Evolutionary conservation across 306 rosid genomes (phyloP).

Genomic region (Ochetophila trinervis): DNA sequence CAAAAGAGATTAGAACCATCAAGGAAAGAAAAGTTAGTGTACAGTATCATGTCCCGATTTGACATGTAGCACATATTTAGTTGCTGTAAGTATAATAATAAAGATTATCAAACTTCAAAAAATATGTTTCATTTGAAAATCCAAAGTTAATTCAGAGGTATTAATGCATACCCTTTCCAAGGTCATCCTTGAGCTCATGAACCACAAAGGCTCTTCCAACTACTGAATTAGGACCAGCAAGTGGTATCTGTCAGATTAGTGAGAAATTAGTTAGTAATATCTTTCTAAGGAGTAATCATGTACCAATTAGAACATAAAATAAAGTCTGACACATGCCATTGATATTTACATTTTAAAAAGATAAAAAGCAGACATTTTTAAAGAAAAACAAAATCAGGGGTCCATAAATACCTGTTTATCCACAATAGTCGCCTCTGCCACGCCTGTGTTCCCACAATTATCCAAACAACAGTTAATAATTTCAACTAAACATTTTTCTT

Average conservation of each 20-base stretch:
- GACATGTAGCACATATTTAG: no score
- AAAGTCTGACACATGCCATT: neutral
- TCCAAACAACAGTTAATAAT: conserved; percentile 8
- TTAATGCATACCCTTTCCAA: conserved; percentile 67
- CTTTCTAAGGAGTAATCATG: neutral
- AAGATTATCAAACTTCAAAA: neutral
- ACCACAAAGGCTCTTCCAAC: conserved; percentile 89
- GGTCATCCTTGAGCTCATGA: conserved; percentile 83
- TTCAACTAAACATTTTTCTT: neutral
- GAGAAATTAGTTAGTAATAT: conserved; percentile 5
- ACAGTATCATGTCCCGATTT: conserved; percentile 8
- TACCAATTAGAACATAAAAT: neutral
- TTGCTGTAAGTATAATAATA: neutral
- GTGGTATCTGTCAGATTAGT: conserved; percentile 57
- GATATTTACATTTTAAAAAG: neutral
- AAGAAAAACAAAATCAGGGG: neutral
- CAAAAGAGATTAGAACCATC: neutral
- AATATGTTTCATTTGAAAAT: neutral
- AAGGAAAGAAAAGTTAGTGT: neutral
- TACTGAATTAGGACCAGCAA: conserved; percentile 64
- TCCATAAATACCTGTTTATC: conserved; percentile 59
- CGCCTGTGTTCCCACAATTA: conserved; percentile 39
- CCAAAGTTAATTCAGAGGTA: conserved; percentile 11
- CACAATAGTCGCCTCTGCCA: conserved; percentile 71
- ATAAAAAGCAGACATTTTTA: neutral